Evolutionary conservation across 345 rosid species (phyloP).

Genomic region (Linum usitatissimum): DNA sequence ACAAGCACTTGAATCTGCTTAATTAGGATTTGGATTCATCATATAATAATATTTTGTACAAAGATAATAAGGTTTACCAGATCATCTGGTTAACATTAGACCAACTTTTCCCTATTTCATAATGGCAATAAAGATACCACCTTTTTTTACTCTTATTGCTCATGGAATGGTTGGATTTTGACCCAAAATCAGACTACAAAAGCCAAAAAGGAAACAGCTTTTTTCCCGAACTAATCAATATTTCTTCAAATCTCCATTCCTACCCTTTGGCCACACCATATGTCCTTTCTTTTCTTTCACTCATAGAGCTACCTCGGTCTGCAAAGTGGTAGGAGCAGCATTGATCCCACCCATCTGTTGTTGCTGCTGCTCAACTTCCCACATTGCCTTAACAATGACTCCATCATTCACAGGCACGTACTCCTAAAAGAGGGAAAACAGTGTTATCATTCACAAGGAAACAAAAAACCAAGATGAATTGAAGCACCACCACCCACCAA

Average conservation of each 20-base stretch:
- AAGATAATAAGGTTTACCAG: no score
- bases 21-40: no score
- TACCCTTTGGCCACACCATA: background rate
- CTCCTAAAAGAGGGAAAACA: constrained; percentile 37
- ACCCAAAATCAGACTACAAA: constrained; percentile 4
- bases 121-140: no score
- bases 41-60: no score
- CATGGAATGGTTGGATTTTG: background rate
- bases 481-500: background rate
- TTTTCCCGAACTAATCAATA: background rate
- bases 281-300: background rate
- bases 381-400: constrained; percentile 56
- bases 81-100: no score
- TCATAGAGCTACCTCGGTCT: constrained; percentile 44
- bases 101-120: no score
- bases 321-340: constrained; percentile 26
- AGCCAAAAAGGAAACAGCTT: background rate
- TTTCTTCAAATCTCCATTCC: background rate
- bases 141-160: no score
- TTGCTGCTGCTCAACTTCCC: constrained; percentile 57
- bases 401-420: constrained; percentile 82
- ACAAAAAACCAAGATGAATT: background rate
- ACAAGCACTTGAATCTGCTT: no score
- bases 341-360: constrained; percentile 32
- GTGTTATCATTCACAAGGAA: constrained; percentile 9